phyloP scores from a whole-genome alignment of 225 moss, liverwort and hornwort species.

The Polytrichum commune region DNA sequence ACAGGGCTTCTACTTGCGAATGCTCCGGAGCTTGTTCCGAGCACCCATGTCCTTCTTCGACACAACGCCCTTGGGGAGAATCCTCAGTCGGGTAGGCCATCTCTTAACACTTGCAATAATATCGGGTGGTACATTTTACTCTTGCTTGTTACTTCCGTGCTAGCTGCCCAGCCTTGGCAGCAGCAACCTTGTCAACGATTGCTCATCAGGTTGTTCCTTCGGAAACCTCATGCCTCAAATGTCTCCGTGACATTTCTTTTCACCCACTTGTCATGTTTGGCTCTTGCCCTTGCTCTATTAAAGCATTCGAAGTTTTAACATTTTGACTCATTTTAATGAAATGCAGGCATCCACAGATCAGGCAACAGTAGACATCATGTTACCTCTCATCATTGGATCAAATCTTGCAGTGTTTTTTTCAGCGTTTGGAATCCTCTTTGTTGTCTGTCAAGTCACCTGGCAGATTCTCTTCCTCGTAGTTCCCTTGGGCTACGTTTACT shows the following conservation, averaged over 20 bases:
- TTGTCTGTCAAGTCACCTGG: constrained; percentile 50
- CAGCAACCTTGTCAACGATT: no score
- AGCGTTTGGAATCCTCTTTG: constrained; percentile 32
- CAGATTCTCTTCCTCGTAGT: constrained; percentile 30
- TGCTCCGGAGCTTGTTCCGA: constrained; percentile 57
- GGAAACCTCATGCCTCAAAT: no score
- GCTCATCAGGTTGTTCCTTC: no score
- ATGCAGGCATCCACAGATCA: constrained; percentile 57
- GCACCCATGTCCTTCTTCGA: constrained; percentile 67
- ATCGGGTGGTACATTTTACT: no score
- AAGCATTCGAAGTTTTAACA: no score
- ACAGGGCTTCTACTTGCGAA: constrained; percentile 49
- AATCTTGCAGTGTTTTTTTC: constrained; percentile 29
- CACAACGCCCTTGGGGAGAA: constrained; percentile 52
- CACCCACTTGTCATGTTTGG: no score
- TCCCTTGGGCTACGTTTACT: constrained; percentile 42
- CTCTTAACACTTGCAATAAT: constrained; percentile 1
- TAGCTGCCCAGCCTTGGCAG: no score
- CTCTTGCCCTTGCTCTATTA: no score
- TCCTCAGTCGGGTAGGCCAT: constrained; percentile 49
- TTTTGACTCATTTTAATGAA: no score
- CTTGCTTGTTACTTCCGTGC: no score
- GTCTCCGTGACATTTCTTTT: no score
- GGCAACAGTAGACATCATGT: constrained; percentile 41
- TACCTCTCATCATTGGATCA: constrained; percentile 37